Evolutionary conservation across 1,139 yeast genomes (phyloP).

Genomic region (Spathaspora sp.): DNA sequence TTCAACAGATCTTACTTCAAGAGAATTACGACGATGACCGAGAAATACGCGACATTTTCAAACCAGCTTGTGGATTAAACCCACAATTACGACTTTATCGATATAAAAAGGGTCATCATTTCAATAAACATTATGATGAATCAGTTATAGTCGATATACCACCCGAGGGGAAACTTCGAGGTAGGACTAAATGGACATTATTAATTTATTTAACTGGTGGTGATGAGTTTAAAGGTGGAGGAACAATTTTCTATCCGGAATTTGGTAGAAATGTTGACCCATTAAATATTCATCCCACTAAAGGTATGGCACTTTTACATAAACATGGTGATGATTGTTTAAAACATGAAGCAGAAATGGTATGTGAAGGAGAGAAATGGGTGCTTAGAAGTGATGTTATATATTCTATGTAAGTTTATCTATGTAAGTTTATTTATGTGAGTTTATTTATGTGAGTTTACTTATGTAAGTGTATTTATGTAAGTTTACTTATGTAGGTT

Average conservation of each 20-base stretch:
- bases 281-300: slow-evolving; percentile 46
- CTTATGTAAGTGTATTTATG: too few relatives aligned
- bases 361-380: slow-evolving; percentile 59
- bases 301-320: slow-evolving; percentile 62
- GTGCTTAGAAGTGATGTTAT: slow-evolving; percentile 63
- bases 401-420: slow-evolving; percentile 14
- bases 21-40: slow-evolving; percentile 29
- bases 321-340: slow-evolving; percentile 69
- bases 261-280: slow-evolving; percentile 17
- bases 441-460: background rate
- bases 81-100: slow-evolving; percentile 59
- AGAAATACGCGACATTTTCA: slow-evolving; percentile 27
- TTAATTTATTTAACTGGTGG: slow-evolving; percentile 59
- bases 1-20: slow-evolving; percentile 31
- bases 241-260: slow-evolving; percentile 54
- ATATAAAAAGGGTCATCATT: slow-evolving; percentile 58
- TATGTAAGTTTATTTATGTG: background rate
- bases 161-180: slow-evolving; percentile 21
- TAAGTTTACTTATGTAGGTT: too few relatives aligned
- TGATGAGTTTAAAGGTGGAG: slow-evolving; percentile 60
- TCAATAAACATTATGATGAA: slow-evolving; percentile 66
- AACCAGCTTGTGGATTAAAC: slow-evolving; percentile 49
- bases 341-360: slow-evolving; percentile 59
- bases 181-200: slow-evolving; percentile 59
- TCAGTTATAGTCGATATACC: slow-evolving; percentile 40